Evolutionary conservation across 2,329 filamentous ascomycete genomes (phyloP).

Genomic region (Talaromyces verruculosus): DNA sequence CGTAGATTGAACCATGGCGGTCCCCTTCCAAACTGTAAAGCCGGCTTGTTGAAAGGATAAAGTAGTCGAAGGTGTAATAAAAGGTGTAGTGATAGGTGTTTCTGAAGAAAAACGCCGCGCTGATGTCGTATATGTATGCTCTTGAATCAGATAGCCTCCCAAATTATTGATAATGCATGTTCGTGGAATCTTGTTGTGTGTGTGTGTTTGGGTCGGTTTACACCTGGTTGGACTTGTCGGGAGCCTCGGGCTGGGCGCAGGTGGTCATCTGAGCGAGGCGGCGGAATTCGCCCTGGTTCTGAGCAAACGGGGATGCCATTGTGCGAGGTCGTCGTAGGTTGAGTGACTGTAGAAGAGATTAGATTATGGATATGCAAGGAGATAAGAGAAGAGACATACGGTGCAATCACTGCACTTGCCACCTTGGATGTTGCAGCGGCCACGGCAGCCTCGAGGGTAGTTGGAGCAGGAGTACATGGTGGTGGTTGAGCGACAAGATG

Average conservation of each 20-base stretch:
- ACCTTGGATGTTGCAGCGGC: conserved; percentile 45
- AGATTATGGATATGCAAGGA: background rate
- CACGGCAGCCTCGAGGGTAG: conserved; percentile 50
- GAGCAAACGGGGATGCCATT: conserved; percentile 20
- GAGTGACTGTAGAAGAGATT: conserved; percentile 13
- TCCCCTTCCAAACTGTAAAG: conserved; percentile 6
- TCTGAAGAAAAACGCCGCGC: conserved; percentile 19
- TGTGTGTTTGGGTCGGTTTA: conserved; percentile 4
- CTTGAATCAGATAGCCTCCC: conserved; percentile 22
- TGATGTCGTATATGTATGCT: conserved; percentile 20
- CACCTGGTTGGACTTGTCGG: conserved; percentile 21
- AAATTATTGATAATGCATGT: conserved; percentile 12
- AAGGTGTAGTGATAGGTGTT: background rate
- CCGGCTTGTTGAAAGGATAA: conserved; percentile 2
- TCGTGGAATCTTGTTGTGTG: conserved; percentile 1
- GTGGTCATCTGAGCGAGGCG: conserved; percentile 16
- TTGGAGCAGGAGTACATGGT: conserved; percentile 51
- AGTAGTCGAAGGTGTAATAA: background rate
- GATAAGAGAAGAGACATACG: conserved; percentile 35
- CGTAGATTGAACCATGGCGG: background rate
- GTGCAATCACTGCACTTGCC: conserved; percentile 48
- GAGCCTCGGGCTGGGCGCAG: conserved; percentile 11
- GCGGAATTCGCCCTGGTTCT: conserved; percentile 21
- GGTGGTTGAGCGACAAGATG: conserved; percentile 4
- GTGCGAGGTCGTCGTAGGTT: conserved; percentile 21